These are phyloP conservation scores for Neckera pumila DNA, from an alignment of 225 moss, liverwort and hornwort species.

Conservation along the genomic window DNA sequence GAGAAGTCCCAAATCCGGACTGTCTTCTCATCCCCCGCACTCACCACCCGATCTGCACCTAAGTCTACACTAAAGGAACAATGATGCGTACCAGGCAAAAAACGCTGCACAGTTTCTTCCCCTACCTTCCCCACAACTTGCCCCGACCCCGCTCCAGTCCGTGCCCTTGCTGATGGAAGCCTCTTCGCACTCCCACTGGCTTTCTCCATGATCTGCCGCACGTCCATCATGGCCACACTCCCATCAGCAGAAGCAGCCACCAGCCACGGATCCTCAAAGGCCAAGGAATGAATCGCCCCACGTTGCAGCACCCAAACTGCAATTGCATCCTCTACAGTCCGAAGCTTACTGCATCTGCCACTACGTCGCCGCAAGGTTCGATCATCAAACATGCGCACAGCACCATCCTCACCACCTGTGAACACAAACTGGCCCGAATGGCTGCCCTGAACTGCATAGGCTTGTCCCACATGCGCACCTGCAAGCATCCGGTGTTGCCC, in stretches of 20 bases:
- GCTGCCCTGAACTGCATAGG: constrained; percentile 82
- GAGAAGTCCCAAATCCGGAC: constrained; percentile 99
- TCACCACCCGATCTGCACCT: constrained; percentile 85
- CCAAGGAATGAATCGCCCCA: constrained; percentile 67
- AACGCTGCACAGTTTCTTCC: constrained; percentile 64
- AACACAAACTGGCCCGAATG: constrained; percentile 87
- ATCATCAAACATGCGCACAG: constrained; percentile 90
- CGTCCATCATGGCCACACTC: constrained; percentile 88
- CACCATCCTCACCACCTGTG: constrained; percentile 90
- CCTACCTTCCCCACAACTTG: constrained; percentile 47
- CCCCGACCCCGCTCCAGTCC: neutral
- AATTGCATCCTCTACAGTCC: constrained; percentile 22
- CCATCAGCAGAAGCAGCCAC: constrained; percentile 84
- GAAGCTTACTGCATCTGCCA: constrained; percentile 12
- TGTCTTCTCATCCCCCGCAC: constrained; percentile 81
- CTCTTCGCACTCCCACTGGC: constrained; percentile 45
- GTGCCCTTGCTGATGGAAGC: constrained; percentile 10
- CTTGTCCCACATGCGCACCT: constrained; percentile 72
- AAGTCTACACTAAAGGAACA: constrained; percentile 82
- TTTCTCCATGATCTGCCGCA: constrained; percentile 78
- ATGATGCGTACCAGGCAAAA: constrained; percentile 62
- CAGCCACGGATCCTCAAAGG: constrained; percentile 98
- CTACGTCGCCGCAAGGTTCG: constrained; percentile 40
- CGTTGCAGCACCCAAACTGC: constrained; percentile 77
- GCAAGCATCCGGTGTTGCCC: constrained; percentile 55